A percentile compares a stretch with the other conserved stretches of the same genome.
These are phyloP conservation scores for Cokeromyces recurvatus DNA, from an alignment of 371 early-diverging fungal genomes.

Conservation along the genomic window DNA sequence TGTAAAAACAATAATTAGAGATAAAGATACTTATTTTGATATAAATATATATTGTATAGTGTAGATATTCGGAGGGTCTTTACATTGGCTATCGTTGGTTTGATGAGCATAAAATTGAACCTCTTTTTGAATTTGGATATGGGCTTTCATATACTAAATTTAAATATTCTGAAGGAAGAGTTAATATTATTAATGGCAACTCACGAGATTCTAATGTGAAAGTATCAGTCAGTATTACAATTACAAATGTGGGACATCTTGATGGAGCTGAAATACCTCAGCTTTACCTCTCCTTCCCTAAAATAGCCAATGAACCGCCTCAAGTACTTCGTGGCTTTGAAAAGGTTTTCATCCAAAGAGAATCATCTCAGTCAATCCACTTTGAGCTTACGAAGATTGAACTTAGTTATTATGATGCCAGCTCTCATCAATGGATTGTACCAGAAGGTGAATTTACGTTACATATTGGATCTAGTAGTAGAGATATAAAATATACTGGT, in stretches of 20 bases:
- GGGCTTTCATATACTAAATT: conserved; percentile 65
- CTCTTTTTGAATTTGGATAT: conserved; percentile 56
- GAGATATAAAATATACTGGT: conserved; percentile 45
- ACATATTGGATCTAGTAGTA: conserved; percentile 45
- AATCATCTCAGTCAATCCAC: conserved; percentile 15
- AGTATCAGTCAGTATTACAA: conserved; percentile 26
- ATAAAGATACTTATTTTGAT: not conserved
- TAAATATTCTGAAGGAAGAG: conserved; percentile 26
- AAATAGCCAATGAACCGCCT: conserved; percentile 41
- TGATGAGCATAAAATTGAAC: conserved; percentile 43
- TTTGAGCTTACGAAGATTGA: conserved; percentile 35
- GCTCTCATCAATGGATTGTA: conserved; percentile 31
- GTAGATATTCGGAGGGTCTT: conserved; percentile 50
- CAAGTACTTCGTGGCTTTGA: conserved; percentile 53
- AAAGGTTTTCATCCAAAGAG: conserved; percentile 33
- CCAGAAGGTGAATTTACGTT: conserved; percentile 40
- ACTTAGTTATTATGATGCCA: conserved; percentile 39
- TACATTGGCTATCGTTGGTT: conserved; percentile 55
- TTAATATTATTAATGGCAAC: not conserved
- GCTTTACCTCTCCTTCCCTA: conserved; percentile 51
- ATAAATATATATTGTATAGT: no score
- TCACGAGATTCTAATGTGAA: conserved; percentile 5
- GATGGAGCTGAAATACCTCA: conserved; percentile 60
- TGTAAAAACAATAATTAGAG: not conserved
- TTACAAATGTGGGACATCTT: conserved; percentile 46